Evolutionary conservation across 495 filamentous ascomycete genomes (phyloP).

Genomic region (Opeltia flavorubescens): DNA sequence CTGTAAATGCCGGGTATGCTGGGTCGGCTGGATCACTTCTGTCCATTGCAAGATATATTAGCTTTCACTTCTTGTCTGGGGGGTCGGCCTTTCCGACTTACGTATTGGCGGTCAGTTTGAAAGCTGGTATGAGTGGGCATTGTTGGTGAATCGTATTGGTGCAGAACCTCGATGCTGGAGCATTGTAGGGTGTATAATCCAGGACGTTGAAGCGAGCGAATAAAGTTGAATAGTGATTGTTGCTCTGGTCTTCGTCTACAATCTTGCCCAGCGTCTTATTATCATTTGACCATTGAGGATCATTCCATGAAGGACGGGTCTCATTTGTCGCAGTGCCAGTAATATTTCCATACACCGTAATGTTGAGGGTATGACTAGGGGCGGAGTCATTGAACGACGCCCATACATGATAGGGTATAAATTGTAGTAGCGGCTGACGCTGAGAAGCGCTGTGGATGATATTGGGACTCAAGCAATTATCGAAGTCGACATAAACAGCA

Average conservation of each 20-base stretch:
- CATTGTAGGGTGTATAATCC: constrained; percentile 51
- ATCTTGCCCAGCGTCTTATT: constrained; percentile 66
- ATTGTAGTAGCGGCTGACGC: constrained; percentile 48
- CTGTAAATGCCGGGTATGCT: constrained; percentile 50
- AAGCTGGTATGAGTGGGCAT: constrained; percentile 67
- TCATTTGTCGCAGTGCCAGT: constrained; percentile 40
- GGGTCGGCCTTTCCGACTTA: constrained; percentile 24
- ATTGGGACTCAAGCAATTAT: constrained; percentile 64
- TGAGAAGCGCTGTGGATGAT: constrained; percentile 37
- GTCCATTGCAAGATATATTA: constrained; percentile 3
- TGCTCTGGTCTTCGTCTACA: constrained; percentile 30
- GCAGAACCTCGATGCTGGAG: constrained; percentile 46
- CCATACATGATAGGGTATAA: constrained; percentile 55
- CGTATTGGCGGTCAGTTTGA: constrained; percentile 37
- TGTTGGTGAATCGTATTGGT: constrained; percentile 38
- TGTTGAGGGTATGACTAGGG: constrained; percentile 49
- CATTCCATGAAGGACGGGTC: constrained; percentile 35
- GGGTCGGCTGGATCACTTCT: constrained; percentile 35
- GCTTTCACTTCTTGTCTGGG: not conserved
- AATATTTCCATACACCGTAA: constrained; percentile 87
- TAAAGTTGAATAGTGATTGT: constrained; percentile 56
- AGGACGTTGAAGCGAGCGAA: constrained; percentile 53
- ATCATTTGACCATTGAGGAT: constrained; percentile 37
- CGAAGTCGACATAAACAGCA: constrained; percentile 57
- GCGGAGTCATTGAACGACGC: constrained; percentile 54